Base-by-base conservation (phyloP, 1,284 basidiomycete species). In the Tylopilus sp. region DNA sequence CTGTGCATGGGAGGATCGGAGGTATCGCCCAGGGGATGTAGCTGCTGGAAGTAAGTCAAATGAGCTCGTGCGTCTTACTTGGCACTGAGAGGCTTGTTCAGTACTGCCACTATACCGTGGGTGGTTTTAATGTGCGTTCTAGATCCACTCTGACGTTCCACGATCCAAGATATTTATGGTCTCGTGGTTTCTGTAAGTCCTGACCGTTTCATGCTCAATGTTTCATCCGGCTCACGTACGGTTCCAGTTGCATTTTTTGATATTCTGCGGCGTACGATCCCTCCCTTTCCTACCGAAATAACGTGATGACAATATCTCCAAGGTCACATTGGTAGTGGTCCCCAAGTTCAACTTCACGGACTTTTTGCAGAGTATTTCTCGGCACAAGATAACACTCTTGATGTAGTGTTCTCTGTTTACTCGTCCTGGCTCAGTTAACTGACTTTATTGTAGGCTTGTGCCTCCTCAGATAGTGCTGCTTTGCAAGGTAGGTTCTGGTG, bases 401-500 rank as follows among this genome's bases (percentile, higher is more conserved):
- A 68, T 77, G 86, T 85, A 59, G 49, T 67, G 6, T 36, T 49
- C 25, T 7, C n/a, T 13, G 15, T 38, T 31, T 30, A 3, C 29
- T 31, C 2, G 8, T 12, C 33, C 11, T 28, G 18, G 15, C 7
- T 29, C n/a, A 1, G 19, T 40, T 58, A 30, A 48, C 49, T 16
- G 28, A 30, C 35, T 18, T 6, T 28, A 30, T 34, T 43, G 18
- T 52, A 87, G 84, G 52, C 66, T 85, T 13, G 86, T 88, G 3
- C 86, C 86, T 6, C 86, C 86, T 5, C 81, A 85, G 63, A 68
- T 84, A 2, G 78, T 89, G 10, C 66, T 85, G 9, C 68, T 89
- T 3, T 86, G 84, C 74, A 89, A 89, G 71, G 85, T 81, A 57
- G 43, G 49, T 38, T 25, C 15, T 15, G 2, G 34, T 34, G 29